Evolutionary conservation across 2,329 filamentous ascomycete genomes (phyloP).

Genomic region (Sporothrix phasma): DNA sequence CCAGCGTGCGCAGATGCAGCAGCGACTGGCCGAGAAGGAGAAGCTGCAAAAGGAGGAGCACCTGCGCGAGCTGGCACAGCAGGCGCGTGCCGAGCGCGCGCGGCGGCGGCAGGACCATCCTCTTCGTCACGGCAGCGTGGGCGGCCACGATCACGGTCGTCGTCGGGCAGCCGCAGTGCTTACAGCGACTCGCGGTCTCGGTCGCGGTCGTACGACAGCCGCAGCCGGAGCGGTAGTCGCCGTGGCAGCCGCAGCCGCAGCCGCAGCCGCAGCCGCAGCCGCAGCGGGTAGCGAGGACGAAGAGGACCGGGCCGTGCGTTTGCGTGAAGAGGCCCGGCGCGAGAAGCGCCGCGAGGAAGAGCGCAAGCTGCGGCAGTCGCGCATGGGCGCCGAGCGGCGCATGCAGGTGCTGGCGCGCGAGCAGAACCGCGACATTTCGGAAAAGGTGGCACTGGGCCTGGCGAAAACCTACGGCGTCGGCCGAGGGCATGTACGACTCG

Average conservation of each 20-base stretch:
- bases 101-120: constrained; percentile 33
- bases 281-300: constrained; percentile 38
- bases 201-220: constrained; percentile 18
- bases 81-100: constrained; percentile 74
- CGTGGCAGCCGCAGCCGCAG: constrained; percentile 22
- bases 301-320: constrained; percentile 62
- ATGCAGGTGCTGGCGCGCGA: constrained; percentile 90
- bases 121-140: constrained; percentile 15
- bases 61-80: constrained; percentile 75
- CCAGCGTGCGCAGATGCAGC: constrained; percentile 88
- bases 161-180: neutral
- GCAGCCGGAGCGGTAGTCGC: constrained; percentile 30
- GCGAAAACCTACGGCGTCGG: constrained; percentile 88
- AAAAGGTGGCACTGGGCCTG: constrained; percentile 88
- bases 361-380: constrained; percentile 80
- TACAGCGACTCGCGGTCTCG: constrained; percentile 23
- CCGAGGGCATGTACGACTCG: constrained; percentile 95
- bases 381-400: constrained; percentile 88
- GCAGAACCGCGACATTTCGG: constrained; percentile 92
- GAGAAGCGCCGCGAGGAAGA: constrained; percentile 77
- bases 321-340: constrained; percentile 65
- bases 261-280: constrained; percentile 39
- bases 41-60: constrained; percentile 91
- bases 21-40: constrained; percentile 91
- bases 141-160: constrained; percentile 13